These are phyloP conservation scores for Phytophthora europaea DNA, from an alignment of 352 stramenopile species.

Conservation along the genomic window DNA sequence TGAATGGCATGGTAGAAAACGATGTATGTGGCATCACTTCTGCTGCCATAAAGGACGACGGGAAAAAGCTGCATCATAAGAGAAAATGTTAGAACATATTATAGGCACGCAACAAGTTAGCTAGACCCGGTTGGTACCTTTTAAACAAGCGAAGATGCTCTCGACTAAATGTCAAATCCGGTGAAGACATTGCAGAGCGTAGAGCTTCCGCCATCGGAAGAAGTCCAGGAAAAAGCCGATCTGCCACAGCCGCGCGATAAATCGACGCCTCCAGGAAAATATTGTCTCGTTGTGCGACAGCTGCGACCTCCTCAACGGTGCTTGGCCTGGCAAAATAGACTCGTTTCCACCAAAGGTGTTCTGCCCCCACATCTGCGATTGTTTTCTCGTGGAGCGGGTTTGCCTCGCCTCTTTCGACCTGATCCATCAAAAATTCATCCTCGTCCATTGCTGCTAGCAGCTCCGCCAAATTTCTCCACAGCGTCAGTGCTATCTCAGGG, in stretches of 20 bases:
- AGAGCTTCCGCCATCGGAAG: slow-evolving; percentile 39
- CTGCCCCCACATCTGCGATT: slow-evolving; percentile 42
- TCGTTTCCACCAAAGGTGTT: slow-evolving; percentile 68
- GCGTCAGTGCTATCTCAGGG: slow-evolving; percentile 34
- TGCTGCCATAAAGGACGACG: slow-evolving; percentile 3
- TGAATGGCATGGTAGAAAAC: slow-evolving; percentile 42
- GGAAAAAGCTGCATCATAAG: slow-evolving; percentile 42
- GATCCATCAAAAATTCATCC: slow-evolving; percentile 47
- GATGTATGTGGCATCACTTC: not conserved
- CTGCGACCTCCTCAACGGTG: slow-evolving; percentile 38
- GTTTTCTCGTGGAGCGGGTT: slow-evolving; percentile 27
- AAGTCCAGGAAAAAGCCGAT: slow-evolving; percentile 48
- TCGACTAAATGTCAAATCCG: slow-evolving; percentile 26
- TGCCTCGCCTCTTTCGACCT: slow-evolving; percentile 22
- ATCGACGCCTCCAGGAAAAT: slow-evolving; percentile 52
- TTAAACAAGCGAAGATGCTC: slow-evolving; percentile 57
- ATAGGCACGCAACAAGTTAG: not conserved
- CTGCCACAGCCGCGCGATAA: slow-evolving; percentile 54
- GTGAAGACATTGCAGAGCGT: slow-evolving; percentile 29
- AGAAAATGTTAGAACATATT: slow-evolving; percentile 16
- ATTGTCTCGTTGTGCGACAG: slow-evolving; percentile 31
- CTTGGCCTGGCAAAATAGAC: slow-evolving; percentile 62
- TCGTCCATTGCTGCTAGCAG: slow-evolving; percentile 57
- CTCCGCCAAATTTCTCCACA: slow-evolving; percentile 72
- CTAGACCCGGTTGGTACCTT: slow-evolving; percentile 38